Evolutionary conservation across 1,139 yeast species (phyloP), one percentile per base, ranked within the genome.

Genomic region (Diutina scorzettiae): DNA sequence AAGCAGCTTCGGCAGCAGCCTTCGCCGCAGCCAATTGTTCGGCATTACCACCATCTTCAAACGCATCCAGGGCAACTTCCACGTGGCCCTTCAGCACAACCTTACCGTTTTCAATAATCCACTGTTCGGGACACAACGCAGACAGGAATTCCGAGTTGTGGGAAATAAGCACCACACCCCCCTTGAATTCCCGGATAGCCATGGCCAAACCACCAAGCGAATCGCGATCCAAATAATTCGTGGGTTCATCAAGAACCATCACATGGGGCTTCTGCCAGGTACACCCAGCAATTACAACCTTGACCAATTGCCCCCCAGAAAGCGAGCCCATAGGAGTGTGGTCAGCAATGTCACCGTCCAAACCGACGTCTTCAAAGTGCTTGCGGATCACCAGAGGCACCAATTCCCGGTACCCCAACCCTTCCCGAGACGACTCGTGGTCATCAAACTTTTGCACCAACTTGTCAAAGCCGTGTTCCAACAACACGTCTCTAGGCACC

Each of bases 181-280:
- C 98, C 48, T 77, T 65, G 97, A 97, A 91, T 61, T 87, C 96
- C 64, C 96, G 80, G 57, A 91, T 91, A 43, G 98, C 98, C 53
- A 89, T 78, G 17, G 98, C 97, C 52, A 91, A 73, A 41, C 97
- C 98, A 58, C 98, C 98, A 48, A 91, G 71, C 23, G 97, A 89
- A 60, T 91, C 98, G 69, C 98, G 80, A 64, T 91, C 98, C 66
- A 91, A 73, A 72, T 91, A 91, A 67, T 91, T 91, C 56, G 98
- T 91, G 59, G 98, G 98, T 75, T 91, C 98, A 64, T 91, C 98
- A 51, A 91, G 73, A 36, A 91, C 98, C 50, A 91, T 76, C 64
- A 91, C 75, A 64, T 91, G 98, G n/a, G 98, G 98, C 59, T 91
- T 91, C 66, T 91, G 89, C 98, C 98, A 91, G 94, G 91, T 91